A percentile compares a stretch with the other conserved stretches of the same genome.
These are phyloP conservation scores for Trametes sanguinea DNA, from an alignment of 768 basidiomycete genomes.

Conservation along the genomic window DNA sequence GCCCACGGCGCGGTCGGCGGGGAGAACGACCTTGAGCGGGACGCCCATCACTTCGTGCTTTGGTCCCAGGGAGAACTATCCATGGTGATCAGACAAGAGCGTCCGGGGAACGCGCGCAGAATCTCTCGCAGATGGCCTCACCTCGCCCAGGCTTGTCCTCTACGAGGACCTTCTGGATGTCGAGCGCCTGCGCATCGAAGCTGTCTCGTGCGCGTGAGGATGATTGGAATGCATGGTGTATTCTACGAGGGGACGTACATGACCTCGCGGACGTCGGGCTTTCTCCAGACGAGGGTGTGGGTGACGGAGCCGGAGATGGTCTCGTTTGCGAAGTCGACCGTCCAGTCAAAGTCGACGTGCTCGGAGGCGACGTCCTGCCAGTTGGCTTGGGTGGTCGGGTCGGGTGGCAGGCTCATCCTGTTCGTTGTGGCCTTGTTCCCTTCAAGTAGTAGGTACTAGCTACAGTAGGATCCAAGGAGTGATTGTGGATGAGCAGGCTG, in stretches of 20 bases:
- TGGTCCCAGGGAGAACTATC: slow-evolving; percentile 53
- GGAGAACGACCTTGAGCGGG: slow-evolving; percentile 63
- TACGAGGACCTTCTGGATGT: slow-evolving; percentile 56
- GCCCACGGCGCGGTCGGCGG: slow-evolving; percentile 42
- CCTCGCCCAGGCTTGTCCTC: slow-evolving; percentile 44
- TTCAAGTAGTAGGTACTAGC: too few relatives aligned
- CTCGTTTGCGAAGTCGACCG: slow-evolving; percentile 66
- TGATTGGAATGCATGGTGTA: neutral
- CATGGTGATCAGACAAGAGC: neutral
- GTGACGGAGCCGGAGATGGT: slow-evolving; percentile 64
- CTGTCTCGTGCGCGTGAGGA: slow-evolving; percentile 34
- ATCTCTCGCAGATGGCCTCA: neutral
- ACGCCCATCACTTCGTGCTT: slow-evolving; percentile 78
- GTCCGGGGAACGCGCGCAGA: neutral
- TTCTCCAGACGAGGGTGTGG: slow-evolving; percentile 59
- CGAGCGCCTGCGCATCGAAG: slow-evolving; percentile 75
- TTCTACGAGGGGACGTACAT: slow-evolving; percentile 46
- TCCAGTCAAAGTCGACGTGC: slow-evolving; percentile 77
- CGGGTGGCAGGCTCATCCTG: slow-evolving; percentile 31
- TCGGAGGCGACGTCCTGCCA: slow-evolving; percentile 65
- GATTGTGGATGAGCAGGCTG: neutral
- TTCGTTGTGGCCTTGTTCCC: neutral
- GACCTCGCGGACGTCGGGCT: slow-evolving; percentile 55
- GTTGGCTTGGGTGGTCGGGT: slow-evolving; percentile 82
- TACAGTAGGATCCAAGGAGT: too few relatives aligned